phyloP scores from a whole-genome alignment of 2,329 filamentous ascomycete species.

The Colletotrichum sp. region DNA sequence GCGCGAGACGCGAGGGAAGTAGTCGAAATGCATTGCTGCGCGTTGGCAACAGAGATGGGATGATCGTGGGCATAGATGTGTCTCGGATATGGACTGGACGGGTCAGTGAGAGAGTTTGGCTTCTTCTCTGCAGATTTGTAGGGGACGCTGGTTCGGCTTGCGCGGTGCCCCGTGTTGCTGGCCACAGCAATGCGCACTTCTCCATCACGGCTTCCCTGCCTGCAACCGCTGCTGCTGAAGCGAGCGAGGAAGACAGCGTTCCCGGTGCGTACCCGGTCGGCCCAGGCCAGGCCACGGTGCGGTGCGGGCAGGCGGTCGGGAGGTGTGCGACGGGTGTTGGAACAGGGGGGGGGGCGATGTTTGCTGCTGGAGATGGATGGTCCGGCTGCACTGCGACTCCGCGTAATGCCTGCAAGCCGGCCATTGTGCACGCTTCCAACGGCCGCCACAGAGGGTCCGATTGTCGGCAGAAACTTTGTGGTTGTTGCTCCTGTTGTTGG shows the following conservation, averaged over 20 bases:
- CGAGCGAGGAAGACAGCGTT: neutral
- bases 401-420: neutral
- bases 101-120: neutral
- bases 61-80: slow-evolving; percentile 3
- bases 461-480: slow-evolving; percentile 14
- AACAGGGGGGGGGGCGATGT: neutral
- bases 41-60: neutral
- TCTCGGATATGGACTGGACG: slow-evolving; percentile 7
- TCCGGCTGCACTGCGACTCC: neutral
- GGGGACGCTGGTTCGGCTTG: slow-evolving; percentile 11
- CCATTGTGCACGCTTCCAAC: neutral
- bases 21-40: neutral
- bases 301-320: neutral
- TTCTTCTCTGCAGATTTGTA: neutral
- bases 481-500: neutral
- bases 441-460: neutral
- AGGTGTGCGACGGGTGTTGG: neutral
- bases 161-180: neutral
- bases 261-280: neutral
- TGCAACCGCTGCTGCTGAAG: neutral
- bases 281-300: neutral
- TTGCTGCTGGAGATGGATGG: neutral
- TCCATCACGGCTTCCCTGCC: neutral
- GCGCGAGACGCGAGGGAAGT: slow-evolving; percentile 11
- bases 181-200: neutral